phyloP scores from a whole-genome alignment of 352 stramenopile genomes.

The Globisporangium solare region DNA sequence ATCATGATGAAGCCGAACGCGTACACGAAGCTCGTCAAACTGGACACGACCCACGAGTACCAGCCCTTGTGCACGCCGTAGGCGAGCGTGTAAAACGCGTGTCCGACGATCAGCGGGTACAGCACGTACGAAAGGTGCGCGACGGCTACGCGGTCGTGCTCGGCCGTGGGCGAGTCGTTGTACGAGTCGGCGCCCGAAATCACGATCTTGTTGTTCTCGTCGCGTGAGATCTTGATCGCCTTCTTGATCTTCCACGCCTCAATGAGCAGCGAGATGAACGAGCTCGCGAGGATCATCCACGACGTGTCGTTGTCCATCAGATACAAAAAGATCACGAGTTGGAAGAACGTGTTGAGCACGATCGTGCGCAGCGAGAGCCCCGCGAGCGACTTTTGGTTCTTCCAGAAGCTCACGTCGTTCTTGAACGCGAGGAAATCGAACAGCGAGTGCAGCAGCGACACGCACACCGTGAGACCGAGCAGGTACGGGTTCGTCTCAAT shows the following conservation, averaged over 20 bases:
- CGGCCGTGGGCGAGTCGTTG: slow-evolving; percentile 66
- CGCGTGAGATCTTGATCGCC: slow-evolving; percentile 79
- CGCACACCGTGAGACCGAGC: slow-evolving; percentile 92
- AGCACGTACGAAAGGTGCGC: slow-evolving; percentile 82
- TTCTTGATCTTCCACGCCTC: slow-evolving; percentile 95
- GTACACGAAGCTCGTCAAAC: slow-evolving; percentile 97
- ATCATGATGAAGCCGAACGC: slow-evolving; percentile 99
- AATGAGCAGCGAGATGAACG: slow-evolving; percentile 74
- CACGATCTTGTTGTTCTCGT: slow-evolving; percentile 76
- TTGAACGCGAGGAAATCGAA: slow-evolving; percentile 99
- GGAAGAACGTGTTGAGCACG: slow-evolving; percentile 96
- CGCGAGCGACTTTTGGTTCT: slow-evolving; percentile 95
- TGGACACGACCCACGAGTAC: slow-evolving; percentile 97
- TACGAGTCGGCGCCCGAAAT: slow-evolving; percentile 84
- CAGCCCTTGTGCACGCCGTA: slow-evolving; percentile 94
- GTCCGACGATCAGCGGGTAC: slow-evolving; percentile 89
- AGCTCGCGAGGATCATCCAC: slow-evolving; percentile 93
- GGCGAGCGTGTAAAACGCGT: slow-evolving; percentile 93
- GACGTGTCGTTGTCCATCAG: slow-evolving; percentile 97
- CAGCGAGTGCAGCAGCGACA: slow-evolving; percentile 95
- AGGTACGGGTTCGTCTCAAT: slow-evolving; percentile 97
- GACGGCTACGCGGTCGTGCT: slow-evolving; percentile 82
- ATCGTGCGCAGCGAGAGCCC: slow-evolving; percentile 93
- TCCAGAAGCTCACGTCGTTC: slow-evolving; percentile 99
- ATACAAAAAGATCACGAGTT: slow-evolving; percentile 97